These are phyloP conservation scores for Umbelopsis vinacea DNA, from an alignment of 192 early-diverging fungal species.

Conservation along the genomic window DNA sequence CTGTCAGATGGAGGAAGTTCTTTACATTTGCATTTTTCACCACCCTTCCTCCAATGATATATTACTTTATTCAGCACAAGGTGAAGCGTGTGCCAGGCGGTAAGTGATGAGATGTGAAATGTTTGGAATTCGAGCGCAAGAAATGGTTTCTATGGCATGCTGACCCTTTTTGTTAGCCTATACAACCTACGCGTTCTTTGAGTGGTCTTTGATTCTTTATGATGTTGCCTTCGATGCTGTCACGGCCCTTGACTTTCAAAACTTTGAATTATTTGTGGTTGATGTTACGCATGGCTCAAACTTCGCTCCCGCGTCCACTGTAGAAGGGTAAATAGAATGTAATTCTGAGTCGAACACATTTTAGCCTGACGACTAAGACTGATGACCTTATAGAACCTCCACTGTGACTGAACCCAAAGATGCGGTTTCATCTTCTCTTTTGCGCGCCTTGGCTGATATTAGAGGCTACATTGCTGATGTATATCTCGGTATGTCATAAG, in stretches of 20 bases:
- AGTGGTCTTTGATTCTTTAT: slow-evolving; percentile 82
- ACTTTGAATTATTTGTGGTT: slow-evolving; percentile 53
- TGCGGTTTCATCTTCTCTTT: slow-evolving; percentile 24
- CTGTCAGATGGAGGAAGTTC: slow-evolving; percentile 58
- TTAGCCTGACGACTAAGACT: neutral
- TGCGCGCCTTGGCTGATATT: slow-evolving; percentile 21
- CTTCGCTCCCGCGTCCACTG: neutral
- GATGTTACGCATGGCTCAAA: slow-evolving; percentile 29
- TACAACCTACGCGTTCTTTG: slow-evolving; percentile 82
- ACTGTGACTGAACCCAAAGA: slow-evolving; percentile 20
- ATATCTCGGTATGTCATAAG: slow-evolving; percentile 60
- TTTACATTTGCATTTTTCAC: slow-evolving; percentile 69
- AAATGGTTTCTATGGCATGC: no score
- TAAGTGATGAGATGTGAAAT: slow-evolving; percentile 26
- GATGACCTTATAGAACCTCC: neutral
- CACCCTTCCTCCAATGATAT: slow-evolving; percentile 73
- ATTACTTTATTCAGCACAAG: slow-evolving; percentile 82
- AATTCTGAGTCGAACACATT: neutral
- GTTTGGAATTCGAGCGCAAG: no score
- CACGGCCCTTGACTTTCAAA: slow-evolving; percentile 67
- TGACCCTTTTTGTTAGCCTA: slow-evolving; percentile 55
- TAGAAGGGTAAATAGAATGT: neutral
- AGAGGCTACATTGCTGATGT: slow-evolving; percentile 61
- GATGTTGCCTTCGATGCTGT: slow-evolving; percentile 79
- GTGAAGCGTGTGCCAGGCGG: slow-evolving; percentile 70